Evolutionary conservation across 192 early-diverging fungal species (phyloP).

Genomic region (Pilaira anomala): DNA sequence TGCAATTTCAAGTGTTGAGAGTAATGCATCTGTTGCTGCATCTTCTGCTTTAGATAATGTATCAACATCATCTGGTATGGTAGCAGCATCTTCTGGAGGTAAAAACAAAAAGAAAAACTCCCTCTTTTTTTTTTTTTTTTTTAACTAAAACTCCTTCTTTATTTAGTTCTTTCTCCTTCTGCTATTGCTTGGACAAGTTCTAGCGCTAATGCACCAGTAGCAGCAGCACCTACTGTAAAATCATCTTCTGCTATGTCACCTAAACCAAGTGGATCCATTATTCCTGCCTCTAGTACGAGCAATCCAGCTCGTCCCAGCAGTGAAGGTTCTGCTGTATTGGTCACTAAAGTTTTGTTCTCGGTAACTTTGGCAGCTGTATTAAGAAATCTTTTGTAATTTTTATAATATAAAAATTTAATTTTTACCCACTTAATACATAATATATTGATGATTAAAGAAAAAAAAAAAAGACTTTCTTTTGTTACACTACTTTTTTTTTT

Average conservation of each 20-base stretch:
- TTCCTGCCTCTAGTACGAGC: background rate
- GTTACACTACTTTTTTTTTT: too few species aligned
- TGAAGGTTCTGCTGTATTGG: too few species aligned
- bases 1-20: background rate
- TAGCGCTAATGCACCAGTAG: background rate
- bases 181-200: background rate
- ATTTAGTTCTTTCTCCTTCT: slow-evolving; percentile 5
- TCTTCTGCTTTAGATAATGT: background rate
- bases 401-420: background rate
- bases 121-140: background rate
- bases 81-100: background rate
- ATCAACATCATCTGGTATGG: background rate
- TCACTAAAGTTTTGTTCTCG: background rate
- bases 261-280: background rate
- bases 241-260: slow-evolving; percentile 2
- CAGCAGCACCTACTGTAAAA: background rate
- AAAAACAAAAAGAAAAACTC: background rate
- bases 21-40: background rate
- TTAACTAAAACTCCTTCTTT: background rate
- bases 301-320: background rate
- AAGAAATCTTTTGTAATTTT: background rate
- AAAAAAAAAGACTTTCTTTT: background rate
- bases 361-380: slow-evolving; percentile 8
- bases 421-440: background rate
- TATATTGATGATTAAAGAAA: background rate